phyloP scores from a whole-genome alignment of 208 protist genomes.

The Leishmania guyanensis region DNA sequence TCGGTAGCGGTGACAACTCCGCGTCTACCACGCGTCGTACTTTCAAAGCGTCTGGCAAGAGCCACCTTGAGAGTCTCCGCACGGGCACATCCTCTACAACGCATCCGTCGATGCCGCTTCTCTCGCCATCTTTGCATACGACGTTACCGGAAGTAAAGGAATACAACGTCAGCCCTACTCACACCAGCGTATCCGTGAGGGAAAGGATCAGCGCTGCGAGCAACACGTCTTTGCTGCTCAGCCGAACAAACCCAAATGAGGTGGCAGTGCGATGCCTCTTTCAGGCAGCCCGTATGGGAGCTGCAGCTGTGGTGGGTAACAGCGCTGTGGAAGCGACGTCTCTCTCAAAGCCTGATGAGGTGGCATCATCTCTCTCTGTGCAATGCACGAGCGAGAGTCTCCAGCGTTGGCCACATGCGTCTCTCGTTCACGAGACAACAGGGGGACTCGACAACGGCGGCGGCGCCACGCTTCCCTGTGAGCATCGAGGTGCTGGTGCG shows the following conservation, averaged over 20 bases:
- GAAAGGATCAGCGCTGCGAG: not conserved
- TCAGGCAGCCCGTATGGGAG: not conserved
- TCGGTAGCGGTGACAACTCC: not conserved
- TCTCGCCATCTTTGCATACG: not conserved
- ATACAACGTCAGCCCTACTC: not conserved
- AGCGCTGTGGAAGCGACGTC: not conserved
- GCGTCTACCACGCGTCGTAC: not conserved
- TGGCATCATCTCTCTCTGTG: not conserved
- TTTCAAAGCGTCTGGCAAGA: too few relatives aligned
- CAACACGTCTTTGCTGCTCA: not conserved
- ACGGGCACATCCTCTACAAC: not conserved
- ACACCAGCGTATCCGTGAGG: not conserved
- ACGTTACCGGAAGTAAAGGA: not conserved
- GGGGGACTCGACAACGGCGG: not conserved
- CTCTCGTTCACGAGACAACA: not conserved
- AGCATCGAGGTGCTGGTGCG: not conserved
- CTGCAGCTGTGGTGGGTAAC: not conserved
- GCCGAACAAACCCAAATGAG: conserved; percentile 20
- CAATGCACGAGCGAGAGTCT: not conserved
- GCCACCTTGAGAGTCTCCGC: not conserved
- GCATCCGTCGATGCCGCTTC: not conserved
- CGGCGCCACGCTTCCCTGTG: not conserved
- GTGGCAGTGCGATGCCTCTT: conserved; percentile 31
- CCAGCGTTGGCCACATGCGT: not conserved
- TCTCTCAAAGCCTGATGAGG: not conserved